Conservation (phyloP, 495 filamentous ascomycete genomes). For the Talaromyces stipitatus region DNA sequence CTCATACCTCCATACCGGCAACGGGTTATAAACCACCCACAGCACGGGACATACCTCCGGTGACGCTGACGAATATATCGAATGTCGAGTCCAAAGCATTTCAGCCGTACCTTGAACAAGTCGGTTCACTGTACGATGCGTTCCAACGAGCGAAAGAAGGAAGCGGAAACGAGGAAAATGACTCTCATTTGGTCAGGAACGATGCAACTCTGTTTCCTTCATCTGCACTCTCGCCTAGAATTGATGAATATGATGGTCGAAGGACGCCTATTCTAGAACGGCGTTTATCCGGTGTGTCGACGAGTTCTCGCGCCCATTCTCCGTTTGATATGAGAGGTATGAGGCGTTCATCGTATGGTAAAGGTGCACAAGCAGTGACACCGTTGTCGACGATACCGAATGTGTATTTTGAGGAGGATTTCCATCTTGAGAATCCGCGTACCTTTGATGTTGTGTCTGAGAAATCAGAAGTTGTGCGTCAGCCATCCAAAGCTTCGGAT, state of each 20-base stretch:
- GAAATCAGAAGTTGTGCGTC: constrained; percentile 81
- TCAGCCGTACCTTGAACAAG: constrained; percentile 72
- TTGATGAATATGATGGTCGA: constrained; percentile 25
- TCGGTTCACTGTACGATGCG: constrained; percentile 74
- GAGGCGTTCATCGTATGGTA: constrained; percentile 25
- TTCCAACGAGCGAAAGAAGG: constrained; percentile 65
- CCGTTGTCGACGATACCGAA: constrained; percentile 85
- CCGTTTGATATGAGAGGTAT: constrained; percentile 30
- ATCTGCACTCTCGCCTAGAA: constrained; percentile 16
- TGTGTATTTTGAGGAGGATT: constrained; percentile 93
- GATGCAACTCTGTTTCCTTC: constrained; percentile 11
- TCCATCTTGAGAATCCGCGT: constrained; percentile 91
- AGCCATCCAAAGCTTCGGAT: constrained; percentile 45
- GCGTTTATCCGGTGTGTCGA: constrained; percentile 29
- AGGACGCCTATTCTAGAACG: constrained; percentile 24
- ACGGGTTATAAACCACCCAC: constrained; percentile 75
- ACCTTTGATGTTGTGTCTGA: constrained; percentile 97
- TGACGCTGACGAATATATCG: constrained; percentile 83
- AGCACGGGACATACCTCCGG: constrained; percentile 89
- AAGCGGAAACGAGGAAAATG: constrained; percentile 42
- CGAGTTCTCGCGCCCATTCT: constrained; percentile 29
- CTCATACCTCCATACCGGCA: constrained; percentile 59
- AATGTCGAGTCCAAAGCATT: constrained; percentile 75
- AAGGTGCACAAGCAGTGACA: constrained; percentile 57
- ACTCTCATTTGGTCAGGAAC: constrained; percentile 22